These are phyloP conservation scores for Athelia sp. DNA, from an alignment of 1,284 basidiomycete genomes.

Conservation along the genomic window DNA sequence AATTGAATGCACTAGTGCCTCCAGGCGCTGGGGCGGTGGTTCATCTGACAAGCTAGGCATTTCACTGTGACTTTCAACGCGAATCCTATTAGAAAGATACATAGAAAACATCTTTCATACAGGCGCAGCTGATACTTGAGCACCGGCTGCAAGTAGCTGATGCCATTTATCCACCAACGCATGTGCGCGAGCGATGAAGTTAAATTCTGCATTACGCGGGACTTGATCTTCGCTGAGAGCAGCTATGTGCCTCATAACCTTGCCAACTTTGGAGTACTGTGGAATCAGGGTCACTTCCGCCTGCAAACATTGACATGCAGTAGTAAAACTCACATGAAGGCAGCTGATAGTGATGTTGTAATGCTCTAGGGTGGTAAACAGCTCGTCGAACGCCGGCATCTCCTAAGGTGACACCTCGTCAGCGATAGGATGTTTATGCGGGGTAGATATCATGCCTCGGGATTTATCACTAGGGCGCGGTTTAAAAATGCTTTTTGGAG, in stretches of 20 bases:
- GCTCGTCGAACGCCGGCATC: constrained; percentile 70
- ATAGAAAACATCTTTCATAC: no score
- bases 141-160: no score
- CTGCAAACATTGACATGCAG: no score
- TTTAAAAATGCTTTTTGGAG: constrained; percentile 86
- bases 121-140: no score
- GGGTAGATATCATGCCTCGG: constrained; percentile 37
- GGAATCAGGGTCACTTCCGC: no score
- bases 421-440: neutral
- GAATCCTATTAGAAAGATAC: no score
- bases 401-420: constrained; percentile 42
- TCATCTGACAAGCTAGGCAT: no score
- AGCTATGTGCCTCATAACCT: constrained; percentile 95
- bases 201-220: constrained; percentile 81
- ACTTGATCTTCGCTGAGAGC: constrained; percentile 61
- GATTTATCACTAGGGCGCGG: constrained; percentile 48
- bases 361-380: constrained; percentile 81
- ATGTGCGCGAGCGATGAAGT: constrained; percentile 80
- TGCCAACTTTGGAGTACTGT: constrained; percentile 93
- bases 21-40: no score
- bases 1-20: no score
- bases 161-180: constrained; percentile 75
- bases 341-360: constrained; percentile 86
- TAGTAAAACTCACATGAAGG: constrained; percentile 55
- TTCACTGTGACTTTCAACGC: no score